A percentile compares a stretch with the other conserved stretches of the same genome.
phyloP scores from a whole-genome alignment of 306 rosid species.

The Sechiopsis laciniata region DNA sequence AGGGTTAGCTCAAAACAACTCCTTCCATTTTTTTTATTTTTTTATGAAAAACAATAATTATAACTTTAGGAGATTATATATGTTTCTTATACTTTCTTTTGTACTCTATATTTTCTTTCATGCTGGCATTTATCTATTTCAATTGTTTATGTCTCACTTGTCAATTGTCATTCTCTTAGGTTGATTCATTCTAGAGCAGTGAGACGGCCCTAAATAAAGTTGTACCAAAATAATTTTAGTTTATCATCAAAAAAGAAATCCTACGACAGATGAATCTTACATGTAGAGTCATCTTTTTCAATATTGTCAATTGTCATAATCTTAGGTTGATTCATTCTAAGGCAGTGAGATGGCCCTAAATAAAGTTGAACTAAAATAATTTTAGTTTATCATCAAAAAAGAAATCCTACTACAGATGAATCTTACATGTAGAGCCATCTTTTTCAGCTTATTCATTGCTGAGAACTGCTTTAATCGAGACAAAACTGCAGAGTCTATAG shows the following conservation, averaged over 20 bases:
- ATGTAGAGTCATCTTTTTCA: constrained; percentile 81
- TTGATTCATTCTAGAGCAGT: neutral
- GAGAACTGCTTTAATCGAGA: constrained; percentile 85
- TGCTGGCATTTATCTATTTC: too few relatives aligned
- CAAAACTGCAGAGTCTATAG: constrained; percentile 85
- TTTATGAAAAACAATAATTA: too few relatives aligned
- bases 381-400: constrained; percentile 2
- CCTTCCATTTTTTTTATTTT: too few relatives aligned
- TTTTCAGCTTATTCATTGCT: constrained; percentile 80
- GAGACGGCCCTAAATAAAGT: neutral
- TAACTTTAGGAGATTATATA: too few relatives aligned
- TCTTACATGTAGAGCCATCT: constrained; percentile 72
- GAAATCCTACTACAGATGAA: neutral
- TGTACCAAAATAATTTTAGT: neutral
- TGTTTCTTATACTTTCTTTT: too few relatives aligned
- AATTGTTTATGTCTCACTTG: too few relatives aligned
- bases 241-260: neutral
- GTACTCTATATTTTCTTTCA: too few relatives aligned
- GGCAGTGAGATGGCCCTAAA: neutral
- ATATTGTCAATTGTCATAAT: too few relatives aligned
- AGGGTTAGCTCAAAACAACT: too few relatives aligned
- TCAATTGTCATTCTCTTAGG: neutral
- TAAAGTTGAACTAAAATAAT: neutral
- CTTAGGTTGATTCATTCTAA: neutral
- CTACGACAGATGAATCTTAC: constrained; percentile 27